These are phyloP conservation scores for Allium sativum DNA, from an alignment of 106 monocot species.

Conservation along the genomic window DNA sequence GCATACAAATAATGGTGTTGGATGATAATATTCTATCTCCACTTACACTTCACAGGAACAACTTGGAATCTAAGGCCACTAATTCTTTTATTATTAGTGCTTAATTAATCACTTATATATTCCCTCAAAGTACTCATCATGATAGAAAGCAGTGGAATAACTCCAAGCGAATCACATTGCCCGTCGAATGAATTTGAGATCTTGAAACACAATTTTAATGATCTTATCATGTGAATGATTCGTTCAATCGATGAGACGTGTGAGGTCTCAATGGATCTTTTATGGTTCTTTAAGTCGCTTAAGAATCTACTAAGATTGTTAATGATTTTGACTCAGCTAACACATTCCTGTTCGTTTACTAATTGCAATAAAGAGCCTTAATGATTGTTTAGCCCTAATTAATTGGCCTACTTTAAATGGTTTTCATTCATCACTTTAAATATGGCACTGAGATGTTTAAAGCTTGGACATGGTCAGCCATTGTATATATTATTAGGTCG, in stretches of 20 bases:
- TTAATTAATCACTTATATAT: constrained; percentile 9
- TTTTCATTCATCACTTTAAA: neutral
- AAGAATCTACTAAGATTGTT: neutral
- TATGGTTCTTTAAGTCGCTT: constrained; percentile 1
- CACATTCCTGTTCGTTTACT: neutral
- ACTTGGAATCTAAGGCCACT: neutral
- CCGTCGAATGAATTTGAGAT: constrained; percentile 9
- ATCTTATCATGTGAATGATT: constrained; percentile 11
- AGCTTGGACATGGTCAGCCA: constrained; percentile 2
- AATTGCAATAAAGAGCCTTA: constrained; percentile 3
- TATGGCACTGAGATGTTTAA: neutral
- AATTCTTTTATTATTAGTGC: constrained; percentile 5
- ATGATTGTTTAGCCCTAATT: neutral
- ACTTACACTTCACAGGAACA: neutral
- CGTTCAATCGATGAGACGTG: constrained; percentile 3
- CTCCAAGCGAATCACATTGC: neutral
- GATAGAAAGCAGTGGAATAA: constrained; percentile 7
- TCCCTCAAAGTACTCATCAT: constrained; percentile 9
- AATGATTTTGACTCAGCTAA: neutral
- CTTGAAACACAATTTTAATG: neutral
- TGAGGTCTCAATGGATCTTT: constrained; percentile 11
- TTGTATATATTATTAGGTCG: neutral
- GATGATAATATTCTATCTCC: neutral
- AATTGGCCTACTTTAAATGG: neutral
- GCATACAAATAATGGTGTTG: too few relatives aligned